A percentile compares a stretch with the other conserved stretches of the same genome.
Evolutionary conservation across 805 yeast species (phyloP).

Genomic region (Candida xyloterini): DNA sequence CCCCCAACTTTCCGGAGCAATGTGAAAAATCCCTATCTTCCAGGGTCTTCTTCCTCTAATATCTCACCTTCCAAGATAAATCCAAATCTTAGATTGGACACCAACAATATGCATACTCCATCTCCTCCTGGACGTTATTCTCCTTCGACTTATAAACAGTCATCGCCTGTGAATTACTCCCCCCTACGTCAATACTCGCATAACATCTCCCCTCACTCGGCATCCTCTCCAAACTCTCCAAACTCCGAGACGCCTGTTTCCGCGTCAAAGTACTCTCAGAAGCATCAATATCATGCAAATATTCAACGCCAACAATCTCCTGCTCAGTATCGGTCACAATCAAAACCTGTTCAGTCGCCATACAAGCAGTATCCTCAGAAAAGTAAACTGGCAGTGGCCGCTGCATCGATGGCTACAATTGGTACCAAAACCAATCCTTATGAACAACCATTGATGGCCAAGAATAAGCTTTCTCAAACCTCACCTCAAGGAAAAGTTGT

Average conservation of each 20-base stretch:
- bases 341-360: constrained; percentile 8
- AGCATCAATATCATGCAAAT: constrained; percentile 18
- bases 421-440: constrained; percentile 14
- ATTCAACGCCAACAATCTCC: constrained; percentile 22
- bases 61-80: constrained; percentile 9
- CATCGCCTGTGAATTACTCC: constrained; percentile 8
- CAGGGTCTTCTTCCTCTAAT: neutral
- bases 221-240: constrained; percentile 8
- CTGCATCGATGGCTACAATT: constrained; percentile 31
- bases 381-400: constrained; percentile 34
- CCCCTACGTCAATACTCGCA: constrained; percentile 1
- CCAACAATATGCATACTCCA: constrained; percentile 11
- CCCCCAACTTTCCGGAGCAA: constrained; percentile 20
- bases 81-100: constrained; percentile 19
- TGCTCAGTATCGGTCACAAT: constrained; percentile 7
- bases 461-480: constrained; percentile 27
- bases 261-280: constrained; percentile 12
- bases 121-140: constrained; percentile 6
- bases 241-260: constrained; percentile 35
- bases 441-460: constrained; percentile 26
- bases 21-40: constrained; percentile 5
- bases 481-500: constrained; percentile 21
- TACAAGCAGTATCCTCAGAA: constrained; percentile 14
- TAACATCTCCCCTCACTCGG: constrained; percentile 3
- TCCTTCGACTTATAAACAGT: constrained; percentile 7